phyloP scores from a whole-genome alignment of 73 alveolate genomes.

The Paramecium sonneborni region DNA sequence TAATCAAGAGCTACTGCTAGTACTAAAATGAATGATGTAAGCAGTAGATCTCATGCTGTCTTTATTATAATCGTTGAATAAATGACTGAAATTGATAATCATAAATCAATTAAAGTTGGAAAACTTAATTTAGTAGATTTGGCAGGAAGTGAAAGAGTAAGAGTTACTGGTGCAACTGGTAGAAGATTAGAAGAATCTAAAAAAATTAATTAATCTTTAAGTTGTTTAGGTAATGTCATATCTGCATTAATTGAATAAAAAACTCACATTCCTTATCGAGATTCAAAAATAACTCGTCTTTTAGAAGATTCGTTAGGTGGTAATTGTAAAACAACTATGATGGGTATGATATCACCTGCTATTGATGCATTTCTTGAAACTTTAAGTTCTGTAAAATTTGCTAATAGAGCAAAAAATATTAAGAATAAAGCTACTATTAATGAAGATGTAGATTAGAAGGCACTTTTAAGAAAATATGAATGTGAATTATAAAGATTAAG shows the following conservation, averaged over 20 bases:
- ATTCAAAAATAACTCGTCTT: slow-evolving; percentile 94
- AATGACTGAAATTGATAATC: slow-evolving; percentile 66
- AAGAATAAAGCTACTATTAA: slow-evolving; percentile 94
- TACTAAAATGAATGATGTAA: slow-evolving; percentile 97
- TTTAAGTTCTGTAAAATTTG: slow-evolving; percentile 97
- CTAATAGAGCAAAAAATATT: slow-evolving; percentile 98
- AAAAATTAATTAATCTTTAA: slow-evolving; percentile 97
- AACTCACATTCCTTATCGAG: slow-evolving; percentile 97
- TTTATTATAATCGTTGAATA: slow-evolving; percentile 92
- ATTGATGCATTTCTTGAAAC: slow-evolving; percentile 85
- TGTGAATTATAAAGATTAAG: slow-evolving; percentile 89
- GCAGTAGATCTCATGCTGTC: slow-evolving; percentile 98
- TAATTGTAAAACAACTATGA: slow-evolving; percentile 81
- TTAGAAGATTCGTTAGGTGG: slow-evolving; percentile 91
- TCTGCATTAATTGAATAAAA: slow-evolving; percentile 96
- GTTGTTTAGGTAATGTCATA: slow-evolving; percentile 99
- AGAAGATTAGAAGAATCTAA: slow-evolving; percentile 97
- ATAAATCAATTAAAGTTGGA: slow-evolving; percentile 88
- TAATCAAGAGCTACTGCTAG: slow-evolving; percentile 95
- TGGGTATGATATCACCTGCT: slow-evolving; percentile 91
- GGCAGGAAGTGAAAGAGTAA: slow-evolving; percentile 98
- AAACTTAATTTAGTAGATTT: slow-evolving; percentile 96
- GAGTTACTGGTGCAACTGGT: slow-evolving; percentile 99
- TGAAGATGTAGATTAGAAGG: slow-evolving; percentile 96
- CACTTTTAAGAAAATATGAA: slow-evolving; percentile 95